phyloP scores from a whole-genome alignment of 2,329 filamentous ascomycete genomes.

The Didymella exigua region DNA sequence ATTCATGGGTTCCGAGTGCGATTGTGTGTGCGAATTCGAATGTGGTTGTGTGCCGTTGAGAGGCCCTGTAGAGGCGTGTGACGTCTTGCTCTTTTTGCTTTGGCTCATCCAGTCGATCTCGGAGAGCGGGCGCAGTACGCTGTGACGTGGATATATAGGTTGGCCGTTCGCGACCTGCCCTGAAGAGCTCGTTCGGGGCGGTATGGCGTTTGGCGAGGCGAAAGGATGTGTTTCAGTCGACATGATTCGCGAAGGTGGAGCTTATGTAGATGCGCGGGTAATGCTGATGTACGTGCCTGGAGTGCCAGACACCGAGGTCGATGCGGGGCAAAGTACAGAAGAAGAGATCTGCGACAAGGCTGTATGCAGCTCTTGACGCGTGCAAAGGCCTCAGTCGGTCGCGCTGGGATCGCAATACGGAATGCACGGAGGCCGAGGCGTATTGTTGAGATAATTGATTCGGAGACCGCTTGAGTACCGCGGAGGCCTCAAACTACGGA shows the following conservation, averaged over 20 bases:
- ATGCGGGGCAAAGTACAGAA: constrained; percentile 12
- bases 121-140: constrained; percentile 46
- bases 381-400: constrained; percentile 4
- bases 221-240: constrained; percentile 33
- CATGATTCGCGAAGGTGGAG: constrained; percentile 10
- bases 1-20: constrained; percentile 19
- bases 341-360: constrained; percentile 1
- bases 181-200: constrained; percentile 47
- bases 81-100: constrained; percentile 48
- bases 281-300: constrained; percentile 18
- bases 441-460: constrained; percentile 12
- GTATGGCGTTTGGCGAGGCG: constrained; percentile 49
- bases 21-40: constrained; percentile 2
- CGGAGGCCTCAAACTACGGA: background rate
- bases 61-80: constrained; percentile 29
- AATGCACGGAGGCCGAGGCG: constrained; percentile 9
- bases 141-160: constrained; percentile 33
- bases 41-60: constrained; percentile 1
- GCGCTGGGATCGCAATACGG: constrained; percentile 12
- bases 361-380: constrained; percentile 15
- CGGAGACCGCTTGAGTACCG: background rate
- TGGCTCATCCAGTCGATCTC: constrained; percentile 49
- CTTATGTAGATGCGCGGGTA: constrained; percentile 10
- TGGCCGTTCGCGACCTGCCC: constrained; percentile 40
- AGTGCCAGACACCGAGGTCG: constrained; percentile 11